Base-by-base conservation (phyloP, 2,329 filamentous ascomycete species). In the Amphichorda felina region DNA sequence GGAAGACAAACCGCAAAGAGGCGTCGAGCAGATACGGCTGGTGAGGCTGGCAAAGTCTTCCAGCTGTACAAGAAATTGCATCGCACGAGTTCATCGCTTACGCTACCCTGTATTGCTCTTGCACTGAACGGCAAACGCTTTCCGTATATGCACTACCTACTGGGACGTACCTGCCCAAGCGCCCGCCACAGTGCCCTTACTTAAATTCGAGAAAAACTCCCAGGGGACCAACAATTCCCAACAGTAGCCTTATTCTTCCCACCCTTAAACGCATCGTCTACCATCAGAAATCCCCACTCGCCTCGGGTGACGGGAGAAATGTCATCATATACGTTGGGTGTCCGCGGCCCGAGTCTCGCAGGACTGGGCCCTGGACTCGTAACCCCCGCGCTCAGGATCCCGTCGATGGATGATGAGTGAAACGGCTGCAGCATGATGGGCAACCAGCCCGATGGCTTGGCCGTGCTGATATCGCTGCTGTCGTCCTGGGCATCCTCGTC, bases 21-120 rank as follows among this genome's bases (percentile, higher is more conserved):
- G 85, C 85, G 15, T 83, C 82, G 4, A 78, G 74, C 39, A 75
- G 75, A 48, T 95, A 95, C 61, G 88, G 88, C 5, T 95, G 86
- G 84, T 63, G 57, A 43, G 13, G 36, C n/a, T n/a, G n/a, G n/a
- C 13, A 10, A 21, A 10, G 43, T 28, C 30, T 43, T 10, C 25
- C 14, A 14, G 25, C n/a, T n/a, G n/a, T n/a, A n/a, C n/a, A n/a
- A n/a, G n/a, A n/a, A n/a, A n/a, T n/a, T n/a, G n/a, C n/a, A n/a
- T n/a, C n/a, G n/a, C n/a, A n/a, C n/a, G n/a, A n/a, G n/a, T n/a
- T n/a, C n/a, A n/a, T n/a, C n/a, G n/a, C n/a, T n/a, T n/a, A 30
- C 27, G 27, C 27, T 30, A 30, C 27, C 13, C 27, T n/a, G n/a
- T n/a, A n/a, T n/a, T n/a, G n/a, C n/a, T n/a, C n/a, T n/a, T n/a